phyloP scores from a whole-genome alignment of 768 basidiomycete species.

The Coprinopsis marcescibilis region DNA sequence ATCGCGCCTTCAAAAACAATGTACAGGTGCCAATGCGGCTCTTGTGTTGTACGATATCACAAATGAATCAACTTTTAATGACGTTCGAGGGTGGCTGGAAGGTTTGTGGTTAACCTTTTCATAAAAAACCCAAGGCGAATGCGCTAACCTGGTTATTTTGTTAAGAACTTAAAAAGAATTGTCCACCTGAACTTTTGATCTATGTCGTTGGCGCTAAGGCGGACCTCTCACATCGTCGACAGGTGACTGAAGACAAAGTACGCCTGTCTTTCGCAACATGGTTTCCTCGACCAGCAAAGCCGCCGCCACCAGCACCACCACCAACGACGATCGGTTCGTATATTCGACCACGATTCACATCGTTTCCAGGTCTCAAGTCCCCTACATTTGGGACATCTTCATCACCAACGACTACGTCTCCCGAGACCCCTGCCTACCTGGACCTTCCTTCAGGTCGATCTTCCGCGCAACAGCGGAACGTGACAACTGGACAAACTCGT shows the following conservation, averaged over 20 bases:
- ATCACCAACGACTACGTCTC: conserved; percentile 39
- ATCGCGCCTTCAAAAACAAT: conserved; percentile 4
- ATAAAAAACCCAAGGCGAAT: conserved; percentile 5
- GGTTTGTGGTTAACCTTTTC: conserved; percentile 39
- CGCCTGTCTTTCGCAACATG: conserved; percentile 80
- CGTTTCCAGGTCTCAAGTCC: conserved; percentile 61
- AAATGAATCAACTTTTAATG: conserved; percentile 81
- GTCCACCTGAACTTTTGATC: conserved; percentile 81
- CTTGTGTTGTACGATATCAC: conserved; percentile 95
- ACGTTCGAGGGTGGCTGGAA: conserved; percentile 88
- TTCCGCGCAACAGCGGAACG: conserved; percentile 48
- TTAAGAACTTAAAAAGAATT: conserved; percentile 86
- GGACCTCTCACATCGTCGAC: conserved; percentile 64
- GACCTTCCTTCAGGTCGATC: conserved; percentile 53
- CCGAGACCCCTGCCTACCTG: conserved; percentile 56
- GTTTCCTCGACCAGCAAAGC: conserved; percentile 80
- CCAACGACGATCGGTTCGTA: conserved; percentile 60
- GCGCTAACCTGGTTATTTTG: conserved; percentile 13
- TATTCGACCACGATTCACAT: conserved; percentile 74
- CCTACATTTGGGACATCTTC: conserved; percentile 43
- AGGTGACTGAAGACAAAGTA: conserved; percentile 77
- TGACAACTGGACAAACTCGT: conserved; percentile 40
- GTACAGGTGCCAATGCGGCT: conserved; percentile 82
- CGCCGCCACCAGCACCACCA: conserved; percentile 51
- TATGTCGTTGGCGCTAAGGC: conserved; percentile 95